Conservation (phyloP, 2,329 filamentous ascomycete genomes). For the Fusarium chuoi region DNA sequence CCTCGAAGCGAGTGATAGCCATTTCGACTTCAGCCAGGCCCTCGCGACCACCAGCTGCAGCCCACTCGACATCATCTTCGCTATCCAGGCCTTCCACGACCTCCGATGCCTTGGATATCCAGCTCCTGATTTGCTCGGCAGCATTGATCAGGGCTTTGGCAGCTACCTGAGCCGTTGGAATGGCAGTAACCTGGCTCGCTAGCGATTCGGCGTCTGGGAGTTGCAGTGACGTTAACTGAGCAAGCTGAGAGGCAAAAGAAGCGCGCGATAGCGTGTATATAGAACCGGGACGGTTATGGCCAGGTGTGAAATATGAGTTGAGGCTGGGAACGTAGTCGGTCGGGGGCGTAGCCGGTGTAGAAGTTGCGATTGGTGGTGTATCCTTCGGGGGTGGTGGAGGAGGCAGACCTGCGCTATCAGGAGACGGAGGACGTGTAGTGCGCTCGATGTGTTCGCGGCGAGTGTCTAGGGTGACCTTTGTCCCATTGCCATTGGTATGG, state of each 20-base stretch:
- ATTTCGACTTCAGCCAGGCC: conserved; percentile 78
- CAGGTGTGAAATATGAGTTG: conserved; percentile 73
- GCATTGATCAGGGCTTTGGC: conserved; percentile 85
- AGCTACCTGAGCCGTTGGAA: conserved; percentile 86
- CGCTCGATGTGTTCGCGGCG: conserved; percentile 68
- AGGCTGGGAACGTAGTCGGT: conserved; percentile 62
- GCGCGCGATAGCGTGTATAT: conserved; percentile 93
- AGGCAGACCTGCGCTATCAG: conserved; percentile 51
- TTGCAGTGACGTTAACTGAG: conserved; percentile 89
- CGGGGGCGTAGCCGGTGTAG: conserved; percentile 45
- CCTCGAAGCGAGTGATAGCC: conserved; percentile 85
- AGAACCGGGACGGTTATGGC: conserved; percentile 78
- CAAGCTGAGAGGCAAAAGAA: conserved; percentile 92
- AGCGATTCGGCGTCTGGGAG: conserved; percentile 87
- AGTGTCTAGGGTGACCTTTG: conserved; percentile 68
- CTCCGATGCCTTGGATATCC: conserved; percentile 92
- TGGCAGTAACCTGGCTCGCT: conserved; percentile 83
- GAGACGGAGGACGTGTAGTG: conserved; percentile 53
- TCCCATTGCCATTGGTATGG: conserved; percentile 73
- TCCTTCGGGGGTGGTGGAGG: conserved; percentile 54
- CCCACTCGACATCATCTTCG: conserved; percentile 98
- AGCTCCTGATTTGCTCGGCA: conserved; percentile 90
- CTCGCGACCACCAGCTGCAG: conserved; percentile 84
- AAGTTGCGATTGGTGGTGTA: conserved; percentile 50
- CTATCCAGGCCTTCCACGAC: conserved; percentile 90